A percentile compares a stretch with the other conserved stretches of the same genome.
Conservation (phyloP, 768 basidiomycete genomes). For the Auricularia sp. region DNA sequence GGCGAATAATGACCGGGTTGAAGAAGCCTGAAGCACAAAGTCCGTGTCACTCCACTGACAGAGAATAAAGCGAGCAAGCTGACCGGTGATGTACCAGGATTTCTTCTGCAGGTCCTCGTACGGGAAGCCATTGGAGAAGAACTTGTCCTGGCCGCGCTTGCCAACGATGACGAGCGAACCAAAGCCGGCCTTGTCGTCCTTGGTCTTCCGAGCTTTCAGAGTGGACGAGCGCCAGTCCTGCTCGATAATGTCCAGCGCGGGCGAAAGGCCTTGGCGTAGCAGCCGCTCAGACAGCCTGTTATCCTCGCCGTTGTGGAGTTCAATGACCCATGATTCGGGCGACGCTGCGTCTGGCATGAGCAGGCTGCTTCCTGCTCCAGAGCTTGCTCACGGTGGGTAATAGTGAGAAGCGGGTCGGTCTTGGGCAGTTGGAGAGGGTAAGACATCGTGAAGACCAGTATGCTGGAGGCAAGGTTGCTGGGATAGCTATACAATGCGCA, state of each 20-base stretch:
- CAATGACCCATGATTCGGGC: constrained; percentile 8
- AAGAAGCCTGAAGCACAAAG: too few species aligned
- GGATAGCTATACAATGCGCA: too few species aligned
- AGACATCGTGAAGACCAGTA: background rate
- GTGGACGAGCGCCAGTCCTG: constrained; percentile 7
- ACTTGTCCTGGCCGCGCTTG: constrained; percentile 10
- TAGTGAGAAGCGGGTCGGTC: background rate
- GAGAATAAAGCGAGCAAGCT: too few species aligned
- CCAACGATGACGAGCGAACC: constrained; percentile 11
- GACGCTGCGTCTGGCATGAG: background rate
- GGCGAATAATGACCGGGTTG: too few species aligned
- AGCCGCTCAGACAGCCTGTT: constrained; percentile 8
- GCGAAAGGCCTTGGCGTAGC: constrained; percentile 7
- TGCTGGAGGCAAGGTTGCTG: too few species aligned
- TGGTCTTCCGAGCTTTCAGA: constrained; percentile 2
- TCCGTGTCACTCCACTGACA: too few species aligned
- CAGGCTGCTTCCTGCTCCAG: background rate
- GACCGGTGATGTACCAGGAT: too few species aligned
- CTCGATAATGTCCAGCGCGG: constrained; percentile 12
- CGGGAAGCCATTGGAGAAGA: constrained; percentile 12
- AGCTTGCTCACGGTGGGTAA: background rate
- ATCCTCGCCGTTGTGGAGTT: constrained; percentile 13
- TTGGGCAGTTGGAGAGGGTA: background rate
- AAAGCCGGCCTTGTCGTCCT: constrained; percentile 6
- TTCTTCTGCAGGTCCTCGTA: constrained; percentile 4